These are phyloP conservation scores for Alternaria solani DNA, from an alignment of 2,329 filamentous ascomycete genomes.

Conservation along the genomic window DNA sequence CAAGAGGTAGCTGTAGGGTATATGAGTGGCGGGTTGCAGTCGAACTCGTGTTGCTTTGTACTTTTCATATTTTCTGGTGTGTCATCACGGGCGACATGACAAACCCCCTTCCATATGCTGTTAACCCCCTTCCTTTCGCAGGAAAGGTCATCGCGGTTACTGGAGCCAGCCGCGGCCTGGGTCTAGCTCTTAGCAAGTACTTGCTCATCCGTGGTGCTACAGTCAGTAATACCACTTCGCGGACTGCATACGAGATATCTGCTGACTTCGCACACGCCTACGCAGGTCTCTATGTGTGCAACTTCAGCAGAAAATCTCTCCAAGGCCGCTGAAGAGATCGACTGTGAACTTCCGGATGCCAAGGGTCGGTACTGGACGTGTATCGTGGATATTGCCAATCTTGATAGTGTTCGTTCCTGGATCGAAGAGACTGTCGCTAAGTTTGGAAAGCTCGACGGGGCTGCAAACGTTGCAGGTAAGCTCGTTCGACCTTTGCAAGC, in stretches of 20 bases:
- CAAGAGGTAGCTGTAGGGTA: neutral
- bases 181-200: slow-evolving; percentile 7
- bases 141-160: slow-evolving; percentile 7
- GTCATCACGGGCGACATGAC: neutral
- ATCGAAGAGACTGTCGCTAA: slow-evolving; percentile 48
- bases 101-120: slow-evolving; percentile 2
- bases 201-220: slow-evolving; percentile 4
- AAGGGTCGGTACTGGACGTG: slow-evolving; percentile 8
- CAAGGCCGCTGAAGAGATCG: slow-evolving; percentile 2
- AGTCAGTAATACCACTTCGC: neutral
- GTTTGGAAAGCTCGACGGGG: slow-evolving; percentile 51
- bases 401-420: slow-evolving; percentile 24
- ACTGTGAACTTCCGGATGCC: slow-evolving; percentile 6
- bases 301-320: slow-evolving; percentile 7
- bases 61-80: neutral
- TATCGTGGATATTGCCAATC: slow-evolving; percentile 2
- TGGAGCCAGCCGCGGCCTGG: slow-evolving; percentile 5
- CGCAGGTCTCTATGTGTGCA: slow-evolving; percentile 3
- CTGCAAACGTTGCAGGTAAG: slow-evolving; percentile 53
- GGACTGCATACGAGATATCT: neutral
- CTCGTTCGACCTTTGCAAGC: neutral
- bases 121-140: slow-evolving; percentile 4
- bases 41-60: neutral
- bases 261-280: neutral
- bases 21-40: neutral